These are phyloP conservation scores for Zymoseptoria tritici DNA, from an alignment of 2,329 filamentous ascomycete genomes.

Conservation along the genomic window DNA sequence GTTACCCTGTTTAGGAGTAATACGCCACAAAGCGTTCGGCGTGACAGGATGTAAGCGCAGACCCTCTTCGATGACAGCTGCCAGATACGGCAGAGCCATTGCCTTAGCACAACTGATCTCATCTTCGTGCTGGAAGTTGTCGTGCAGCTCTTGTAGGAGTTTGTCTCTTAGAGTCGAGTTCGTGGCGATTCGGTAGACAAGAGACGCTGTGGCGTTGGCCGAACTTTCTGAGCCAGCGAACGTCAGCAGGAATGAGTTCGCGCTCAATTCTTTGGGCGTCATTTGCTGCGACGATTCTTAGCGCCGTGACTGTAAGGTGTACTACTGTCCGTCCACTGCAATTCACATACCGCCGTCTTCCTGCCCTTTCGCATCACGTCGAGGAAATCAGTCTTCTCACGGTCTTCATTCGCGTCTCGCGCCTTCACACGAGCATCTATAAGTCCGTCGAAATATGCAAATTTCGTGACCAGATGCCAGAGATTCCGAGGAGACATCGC, in stretches of 20 bases:
- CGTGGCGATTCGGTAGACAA: background rate
- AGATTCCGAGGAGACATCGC: background rate
- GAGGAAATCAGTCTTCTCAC: background rate
- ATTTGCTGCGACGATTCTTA: background rate
- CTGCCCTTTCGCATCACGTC: background rate
- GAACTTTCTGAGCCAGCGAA: background rate
- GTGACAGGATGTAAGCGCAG: conserved; percentile 8
- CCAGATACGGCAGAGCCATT: conserved; percentile 4
- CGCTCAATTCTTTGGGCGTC: background rate
- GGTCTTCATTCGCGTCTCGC: background rate
- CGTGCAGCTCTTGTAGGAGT: background rate
- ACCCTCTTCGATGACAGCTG: conserved; percentile 7
- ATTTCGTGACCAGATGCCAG: background rate
- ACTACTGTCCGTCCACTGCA: background rate
- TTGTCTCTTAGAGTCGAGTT: background rate
- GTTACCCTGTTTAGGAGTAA: conserved; percentile 2
- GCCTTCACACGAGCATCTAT: background rate
- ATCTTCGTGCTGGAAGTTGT: conserved; percentile 5
- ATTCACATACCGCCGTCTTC: background rate
- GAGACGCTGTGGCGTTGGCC: background rate
- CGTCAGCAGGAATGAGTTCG: background rate
- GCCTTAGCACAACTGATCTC: background rate
- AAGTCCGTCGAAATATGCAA: background rate
- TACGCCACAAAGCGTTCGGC: background rate
- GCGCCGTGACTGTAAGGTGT: background rate